Base-by-base conservation (phyloP, 2,329 filamentous ascomycete genomes). In the Diaporthe sp. region DNA sequence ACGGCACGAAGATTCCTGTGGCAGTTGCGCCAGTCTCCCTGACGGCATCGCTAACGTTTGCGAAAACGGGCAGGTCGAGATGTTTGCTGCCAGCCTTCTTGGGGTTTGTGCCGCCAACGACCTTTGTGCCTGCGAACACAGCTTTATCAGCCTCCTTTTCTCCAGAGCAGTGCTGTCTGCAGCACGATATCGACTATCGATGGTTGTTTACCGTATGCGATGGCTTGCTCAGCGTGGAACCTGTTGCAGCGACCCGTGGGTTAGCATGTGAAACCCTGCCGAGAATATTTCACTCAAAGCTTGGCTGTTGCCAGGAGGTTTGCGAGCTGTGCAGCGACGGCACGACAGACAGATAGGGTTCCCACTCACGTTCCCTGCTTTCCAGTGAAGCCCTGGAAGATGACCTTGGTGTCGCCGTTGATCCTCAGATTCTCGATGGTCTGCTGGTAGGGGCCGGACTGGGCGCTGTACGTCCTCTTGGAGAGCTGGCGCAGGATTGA, bases 91-190 rank as follows among this genome's bases (percentile, higher is more conserved):
- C 97, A 80, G 97, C 97, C 90, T 99, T 99, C 91, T 98, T 98
- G 84, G 97, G 97, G 90, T 98, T 98, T 83, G 96, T 98, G 84
- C 97, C 97, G 86, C 97, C 97, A 80, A 99, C 95, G 80, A 99
- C 95, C 85, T 98, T 96, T 82, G 97, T 99, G 85, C 96, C 95
- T 97, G 79, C 58, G 57, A 53, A 72, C 49, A 39, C 67, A 76
- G 34, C 61, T 22, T 75, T 34, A 75, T 76, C 75, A 75, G 77
- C 71, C 60, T 73, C 34, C 42, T 65, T 28, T 53, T 42, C 34
- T 73, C 47, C 34, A 44, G 39, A 42, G 22, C 58, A 20, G 37
- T 65, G 42, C 42, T 72, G 13, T 25, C 17, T 34, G 25, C 58
- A 73, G 49, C 65, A 42, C 65, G 8, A 39, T 42, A 22, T 39